phyloP scores from a whole-genome alignment of 2,329 filamentous ascomycete species.

The Colletotrichum chlorophyti region DNA sequence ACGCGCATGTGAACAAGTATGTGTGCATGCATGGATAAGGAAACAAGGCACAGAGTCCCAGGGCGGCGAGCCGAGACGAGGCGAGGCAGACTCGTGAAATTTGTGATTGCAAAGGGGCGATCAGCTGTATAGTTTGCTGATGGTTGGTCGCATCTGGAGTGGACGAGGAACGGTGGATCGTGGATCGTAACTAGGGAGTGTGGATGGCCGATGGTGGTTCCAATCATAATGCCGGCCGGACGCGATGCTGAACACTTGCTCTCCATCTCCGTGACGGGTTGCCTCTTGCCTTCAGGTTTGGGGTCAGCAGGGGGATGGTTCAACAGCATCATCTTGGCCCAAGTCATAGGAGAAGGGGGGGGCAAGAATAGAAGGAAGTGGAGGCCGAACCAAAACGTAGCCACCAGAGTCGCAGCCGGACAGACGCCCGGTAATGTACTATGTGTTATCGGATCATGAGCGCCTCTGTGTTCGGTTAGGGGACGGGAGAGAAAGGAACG shows the following conservation, averaged over 20 bases:
- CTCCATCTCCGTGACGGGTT: constrained; percentile 3
- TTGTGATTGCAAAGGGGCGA: constrained; percentile 16
- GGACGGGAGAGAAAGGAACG: not conserved
- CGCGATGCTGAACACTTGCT: constrained; percentile 5
- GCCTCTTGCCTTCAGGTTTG: constrained; percentile 1
- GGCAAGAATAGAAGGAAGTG: not conserved
- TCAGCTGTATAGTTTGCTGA: constrained; percentile 18
- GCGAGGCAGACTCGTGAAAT: not conserved
- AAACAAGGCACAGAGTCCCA: too few relatives aligned
- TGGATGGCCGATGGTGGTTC: too few relatives aligned
- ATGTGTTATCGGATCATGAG: too few relatives aligned
- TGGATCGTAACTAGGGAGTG: constrained; percentile 18
- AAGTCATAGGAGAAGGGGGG: not conserved
- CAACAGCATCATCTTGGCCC: too few relatives aligned
- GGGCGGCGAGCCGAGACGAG: not conserved
- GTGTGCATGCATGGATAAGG: not conserved
- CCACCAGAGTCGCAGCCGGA: too few relatives aligned
- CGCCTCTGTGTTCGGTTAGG: too few relatives aligned
- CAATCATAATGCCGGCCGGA: constrained; percentile 20
- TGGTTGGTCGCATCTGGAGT: constrained; percentile 19
- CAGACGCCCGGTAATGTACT: too few relatives aligned
- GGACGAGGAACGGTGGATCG: constrained; percentile 20
- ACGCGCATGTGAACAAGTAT: not conserved
- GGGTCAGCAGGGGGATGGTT: not conserved
- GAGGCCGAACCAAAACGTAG: not conserved